A percentile compares a stretch with the other conserved stretches of the same genome.
Evolutionary conservation across 2,329 filamentous ascomycete species (phyloP).

Genomic region (Raffaelea deltoideospora): DNA sequence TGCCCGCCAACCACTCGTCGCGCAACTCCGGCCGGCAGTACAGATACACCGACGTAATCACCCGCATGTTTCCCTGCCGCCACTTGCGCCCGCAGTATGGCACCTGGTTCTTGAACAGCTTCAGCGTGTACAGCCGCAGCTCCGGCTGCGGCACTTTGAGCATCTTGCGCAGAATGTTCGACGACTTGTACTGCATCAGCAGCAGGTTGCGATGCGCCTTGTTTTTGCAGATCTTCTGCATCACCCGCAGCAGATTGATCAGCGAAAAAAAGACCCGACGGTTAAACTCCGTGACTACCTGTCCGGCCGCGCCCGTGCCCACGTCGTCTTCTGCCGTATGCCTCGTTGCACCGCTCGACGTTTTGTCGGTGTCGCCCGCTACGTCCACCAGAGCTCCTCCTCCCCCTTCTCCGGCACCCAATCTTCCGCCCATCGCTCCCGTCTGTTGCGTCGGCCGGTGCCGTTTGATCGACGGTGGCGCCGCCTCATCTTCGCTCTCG

Average conservation of each 20-base stretch:
- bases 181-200: slow-evolving; percentile 90
- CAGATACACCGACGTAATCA: slow-evolving; percentile 92
- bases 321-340: slow-evolving; percentile 52
- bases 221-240: slow-evolving; percentile 94
- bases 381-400: too few species aligned
- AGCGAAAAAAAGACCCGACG: slow-evolving; percentile 89
- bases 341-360: too few species aligned
- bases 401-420: slow-evolving; percentile 27
- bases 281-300: slow-evolving; percentile 79
- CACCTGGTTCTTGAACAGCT: slow-evolving; percentile 96
- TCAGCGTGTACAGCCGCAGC: slow-evolving; percentile 84
- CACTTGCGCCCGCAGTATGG: slow-evolving; percentile 97
- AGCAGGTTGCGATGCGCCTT: slow-evolving; percentile 91
- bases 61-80: slow-evolving; percentile 95
- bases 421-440: slow-evolving; percentile 9
- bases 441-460: slow-evolving; percentile 29
- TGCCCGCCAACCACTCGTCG: slow-evolving; percentile 87
- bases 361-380: too few species aligned
- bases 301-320: too few species aligned
- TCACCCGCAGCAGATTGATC: slow-evolving; percentile 88
- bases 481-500: slow-evolving; percentile 61
- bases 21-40: slow-evolving; percentile 84
- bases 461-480: slow-evolving; percentile 66
- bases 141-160: slow-evolving; percentile 80
- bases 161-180: slow-evolving; percentile 78